Evolutionary conservation across 345 rosid genomes (phyloP).

Genomic region (Lumnitzera littorea): DNA sequence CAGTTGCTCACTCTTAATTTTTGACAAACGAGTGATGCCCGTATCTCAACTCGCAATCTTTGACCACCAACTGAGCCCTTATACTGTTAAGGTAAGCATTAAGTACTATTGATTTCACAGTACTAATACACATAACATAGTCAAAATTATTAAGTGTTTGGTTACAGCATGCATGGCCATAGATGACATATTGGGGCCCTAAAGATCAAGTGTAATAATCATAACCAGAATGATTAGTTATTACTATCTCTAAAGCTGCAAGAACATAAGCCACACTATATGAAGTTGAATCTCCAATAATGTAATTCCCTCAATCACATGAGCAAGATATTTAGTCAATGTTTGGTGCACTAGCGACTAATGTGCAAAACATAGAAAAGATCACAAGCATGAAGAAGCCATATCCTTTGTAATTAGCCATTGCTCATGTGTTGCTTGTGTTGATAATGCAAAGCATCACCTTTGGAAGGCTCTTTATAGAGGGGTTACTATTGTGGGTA

Average conservation of each 20-base stretch:
- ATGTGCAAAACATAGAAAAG: too few species aligned
- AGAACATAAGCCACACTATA: slow-evolving; percentile 6
- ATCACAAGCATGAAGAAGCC: too few species aligned
- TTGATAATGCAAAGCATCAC: too few species aligned
- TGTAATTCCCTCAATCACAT: neutral
- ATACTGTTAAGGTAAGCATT: neutral
- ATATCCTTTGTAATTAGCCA: too few species aligned
- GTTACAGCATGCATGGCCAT: slow-evolving; percentile 10
- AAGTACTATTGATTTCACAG: neutral
- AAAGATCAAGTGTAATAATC: slow-evolving; percentile 5
- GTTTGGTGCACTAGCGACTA: too few species aligned
- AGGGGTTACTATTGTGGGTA: too few species aligned
- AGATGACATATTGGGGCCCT: neutral
- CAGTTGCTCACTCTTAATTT: too few species aligned
- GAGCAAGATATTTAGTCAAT: too few species aligned
- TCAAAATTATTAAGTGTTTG: neutral
- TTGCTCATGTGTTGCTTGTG: too few species aligned
- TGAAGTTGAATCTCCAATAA: neutral
- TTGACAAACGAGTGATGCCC: neutral
- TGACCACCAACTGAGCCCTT: slow-evolving; percentile 2
- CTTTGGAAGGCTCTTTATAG: too few species aligned
- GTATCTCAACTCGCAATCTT: slow-evolving; percentile 9
- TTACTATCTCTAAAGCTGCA: neutral
- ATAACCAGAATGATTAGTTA: slow-evolving; percentile 3
- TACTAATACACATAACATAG: slow-evolving; percentile 3